Percentiles rank a stretch among this genome's conserved stretches.
Conservation (phyloP, 805 yeast species). For the Candida michaelii region DNA sequence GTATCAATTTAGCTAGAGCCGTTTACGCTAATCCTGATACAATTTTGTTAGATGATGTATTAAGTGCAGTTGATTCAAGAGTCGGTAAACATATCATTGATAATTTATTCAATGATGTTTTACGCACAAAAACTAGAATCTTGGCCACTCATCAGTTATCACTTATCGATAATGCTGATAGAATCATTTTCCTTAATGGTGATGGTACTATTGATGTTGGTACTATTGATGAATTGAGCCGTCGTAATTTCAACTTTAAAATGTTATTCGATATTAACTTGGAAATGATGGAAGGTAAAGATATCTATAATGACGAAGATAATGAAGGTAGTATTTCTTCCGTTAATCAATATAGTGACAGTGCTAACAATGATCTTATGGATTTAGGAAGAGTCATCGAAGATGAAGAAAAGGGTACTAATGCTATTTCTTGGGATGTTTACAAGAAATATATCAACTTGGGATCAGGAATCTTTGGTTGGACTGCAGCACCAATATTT, state of each 20-base stretch:
- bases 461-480: conserved; percentile 40
- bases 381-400: conserved; percentile 30
- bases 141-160: conserved; percentile 47
- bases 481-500: conserved; percentile 32
- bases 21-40: conserved; percentile 34
- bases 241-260: conserved; percentile 46
- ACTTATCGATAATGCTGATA: conserved; percentile 38
- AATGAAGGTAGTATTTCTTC: conserved; percentile 6
- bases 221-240: conserved; percentile 28
- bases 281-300: conserved; percentile 15
- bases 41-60: conserved; percentile 43
- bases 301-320: conserved; percentile 2
- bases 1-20: conserved; percentile 46
- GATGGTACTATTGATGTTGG: conserved; percentile 44
- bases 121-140: conserved; percentile 33
- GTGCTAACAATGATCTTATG: conserved; percentile 2
- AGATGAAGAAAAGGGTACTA: conserved; percentile 39
- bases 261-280: conserved; percentile 49
- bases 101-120: conserved; percentile 33
- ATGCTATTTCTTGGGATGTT: conserved; percentile 40
- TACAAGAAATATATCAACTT: conserved; percentile 37
- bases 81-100: conserved; percentile 43
- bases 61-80: conserved; percentile 44
- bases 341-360: background rate
- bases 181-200: conserved; percentile 38